These are phyloP conservation scores for Akanthomyces dipterigenus DNA, from an alignment of 2,329 filamentous ascomycete genomes.

Conservation along the genomic window DNA sequence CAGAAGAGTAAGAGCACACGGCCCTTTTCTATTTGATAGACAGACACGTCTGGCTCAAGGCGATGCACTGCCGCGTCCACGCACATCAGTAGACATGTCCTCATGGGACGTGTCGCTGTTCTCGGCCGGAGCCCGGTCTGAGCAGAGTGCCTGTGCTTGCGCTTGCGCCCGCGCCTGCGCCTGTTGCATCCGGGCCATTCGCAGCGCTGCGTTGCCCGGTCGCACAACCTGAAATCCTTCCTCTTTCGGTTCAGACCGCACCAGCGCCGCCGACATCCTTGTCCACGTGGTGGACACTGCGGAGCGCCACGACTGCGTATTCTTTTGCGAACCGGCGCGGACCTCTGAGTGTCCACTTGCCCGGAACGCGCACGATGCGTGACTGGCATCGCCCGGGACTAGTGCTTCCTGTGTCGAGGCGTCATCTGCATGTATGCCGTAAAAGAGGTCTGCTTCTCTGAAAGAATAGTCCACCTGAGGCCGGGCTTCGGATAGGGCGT, in stretches of 20 bases:
- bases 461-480: neutral
- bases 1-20: too few relatives aligned
- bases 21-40: too few relatives aligned
- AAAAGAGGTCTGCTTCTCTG: slow-evolving; percentile 6
- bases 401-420: neutral
- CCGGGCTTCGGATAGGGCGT: neutral
- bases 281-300: neutral
- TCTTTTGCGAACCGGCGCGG: neutral
- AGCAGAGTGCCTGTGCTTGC: neutral
- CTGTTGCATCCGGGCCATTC: slow-evolving; percentile 4
- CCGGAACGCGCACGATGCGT: neutral
- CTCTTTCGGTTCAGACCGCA: neutral
- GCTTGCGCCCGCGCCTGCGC: neutral
- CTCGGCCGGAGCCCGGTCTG: too few relatives aligned
- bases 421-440: neutral
- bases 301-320: neutral
- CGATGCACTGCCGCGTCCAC: too few relatives aligned
- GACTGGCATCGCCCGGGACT: neutral
- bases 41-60: too few relatives aligned
- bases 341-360: neutral
- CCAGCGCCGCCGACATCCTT: neutral
- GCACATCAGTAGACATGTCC: too few relatives aligned
- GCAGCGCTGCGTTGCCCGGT: neutral
- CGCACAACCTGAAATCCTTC: slow-evolving; percentile 1
- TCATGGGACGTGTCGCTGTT: too few relatives aligned